Conservation (phyloP, 164 flowering plant species). For the Berberis vulgaris region DNA sequence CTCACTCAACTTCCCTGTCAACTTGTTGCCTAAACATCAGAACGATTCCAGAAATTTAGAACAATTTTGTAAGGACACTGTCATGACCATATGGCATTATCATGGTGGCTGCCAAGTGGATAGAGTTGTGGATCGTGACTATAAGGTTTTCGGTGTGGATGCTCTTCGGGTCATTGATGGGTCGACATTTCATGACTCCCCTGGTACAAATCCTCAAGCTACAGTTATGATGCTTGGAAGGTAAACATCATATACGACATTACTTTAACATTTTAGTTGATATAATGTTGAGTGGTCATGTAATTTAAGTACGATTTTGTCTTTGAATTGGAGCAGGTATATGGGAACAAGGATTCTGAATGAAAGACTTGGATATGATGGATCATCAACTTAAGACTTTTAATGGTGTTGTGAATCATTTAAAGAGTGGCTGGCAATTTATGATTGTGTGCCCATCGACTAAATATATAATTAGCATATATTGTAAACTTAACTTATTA, state of each 20-base stretch:
- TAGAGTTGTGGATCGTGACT: constrained; percentile 50
- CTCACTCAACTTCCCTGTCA: constrained; percentile 34
- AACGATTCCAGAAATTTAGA: constrained; percentile 33
- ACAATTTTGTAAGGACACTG: constrained; percentile 72
- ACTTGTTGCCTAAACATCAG: constrained; percentile 37
- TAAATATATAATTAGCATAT: too few relatives aligned
- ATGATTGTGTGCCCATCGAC: too few relatives aligned
- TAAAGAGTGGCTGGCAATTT: too few relatives aligned
- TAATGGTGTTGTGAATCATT: too few relatives aligned
- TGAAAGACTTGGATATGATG: too few relatives aligned
- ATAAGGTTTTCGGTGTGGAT: constrained; percentile 58
- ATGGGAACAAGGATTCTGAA: too few relatives aligned
- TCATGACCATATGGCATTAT: constrained; percentile 87
- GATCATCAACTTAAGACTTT: too few relatives aligned
- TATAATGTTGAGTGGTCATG: too few relatives aligned
- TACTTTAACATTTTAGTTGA: background rate
- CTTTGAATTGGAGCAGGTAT: too few relatives aligned
- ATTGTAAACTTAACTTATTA: too few relatives aligned
- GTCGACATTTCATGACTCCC: constrained; percentile 44
- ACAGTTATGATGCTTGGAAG: constrained; percentile 97
- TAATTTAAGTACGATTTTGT: too few relatives aligned
- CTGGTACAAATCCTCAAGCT: constrained; percentile 94
- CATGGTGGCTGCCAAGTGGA: constrained; percentile 89
- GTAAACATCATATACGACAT: constrained; percentile 18
- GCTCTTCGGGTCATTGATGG: constrained; percentile 41